Conservation (phyloP, 352 stramenopile genomes). For the Phytophthora cryptogea region DNA sequence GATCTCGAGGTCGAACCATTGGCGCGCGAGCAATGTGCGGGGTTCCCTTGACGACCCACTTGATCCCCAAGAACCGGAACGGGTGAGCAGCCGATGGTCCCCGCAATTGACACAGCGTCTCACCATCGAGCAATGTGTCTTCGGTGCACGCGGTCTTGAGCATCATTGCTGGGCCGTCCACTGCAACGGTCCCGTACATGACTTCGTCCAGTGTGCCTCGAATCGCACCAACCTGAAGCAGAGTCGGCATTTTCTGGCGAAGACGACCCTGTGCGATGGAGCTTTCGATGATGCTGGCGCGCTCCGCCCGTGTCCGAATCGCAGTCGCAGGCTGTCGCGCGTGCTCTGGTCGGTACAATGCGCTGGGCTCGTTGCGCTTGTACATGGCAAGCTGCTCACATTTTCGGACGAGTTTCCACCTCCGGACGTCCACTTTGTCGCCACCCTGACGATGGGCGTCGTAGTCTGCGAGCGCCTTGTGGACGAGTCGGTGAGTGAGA, state of each 20-base stretch:
- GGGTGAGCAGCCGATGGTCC: conserved; percentile 37
- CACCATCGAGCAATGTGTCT: conserved; percentile 53
- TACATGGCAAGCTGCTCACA: conserved; percentile 41
- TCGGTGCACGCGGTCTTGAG: conserved; percentile 52
- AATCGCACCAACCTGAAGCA: conserved; percentile 47
- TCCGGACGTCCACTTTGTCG: conserved; percentile 28
- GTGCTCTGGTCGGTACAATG: conserved; percentile 12
- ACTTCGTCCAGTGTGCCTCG: conserved; percentile 53
- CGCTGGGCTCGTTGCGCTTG: conserved; percentile 19
- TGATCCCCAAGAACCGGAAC: conserved; percentile 53
- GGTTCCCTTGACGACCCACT: conserved; percentile 53
- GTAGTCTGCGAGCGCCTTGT: conserved; percentile 38
- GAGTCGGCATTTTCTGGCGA: conserved; percentile 36
- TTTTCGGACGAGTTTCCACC: conserved; percentile 35
- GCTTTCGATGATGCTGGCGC: conserved; percentile 10
- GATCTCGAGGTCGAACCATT: conserved; percentile 40
- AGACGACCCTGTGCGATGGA: conserved; percentile 18
- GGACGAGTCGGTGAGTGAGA: conserved; percentile 34
- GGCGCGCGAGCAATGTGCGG: conserved; percentile 19
- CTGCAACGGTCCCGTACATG: conserved; percentile 60
- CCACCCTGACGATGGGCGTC: conserved; percentile 25
- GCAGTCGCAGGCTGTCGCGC: conserved; percentile 15
- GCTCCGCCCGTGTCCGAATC: conserved; percentile 22
- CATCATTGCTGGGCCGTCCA: conserved; percentile 50
- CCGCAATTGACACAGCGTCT: conserved; percentile 55